phyloP scores from a whole-genome alignment of 768 basidiomycete species.

The Lentinus brumalis region DNA sequence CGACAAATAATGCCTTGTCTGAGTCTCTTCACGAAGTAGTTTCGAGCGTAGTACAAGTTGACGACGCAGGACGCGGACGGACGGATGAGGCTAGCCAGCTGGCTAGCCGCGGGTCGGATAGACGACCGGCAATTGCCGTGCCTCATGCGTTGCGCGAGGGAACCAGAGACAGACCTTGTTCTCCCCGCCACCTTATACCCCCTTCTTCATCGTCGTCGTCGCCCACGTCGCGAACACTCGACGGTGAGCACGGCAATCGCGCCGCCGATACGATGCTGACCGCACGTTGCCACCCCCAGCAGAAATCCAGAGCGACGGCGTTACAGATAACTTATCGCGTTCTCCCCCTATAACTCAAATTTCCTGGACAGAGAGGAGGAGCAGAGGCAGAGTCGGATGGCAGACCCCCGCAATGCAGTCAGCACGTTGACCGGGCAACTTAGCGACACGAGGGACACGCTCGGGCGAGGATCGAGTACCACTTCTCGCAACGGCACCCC shows the following conservation, averaged over 20 bases:
- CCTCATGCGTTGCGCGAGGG: conserved; percentile 18
- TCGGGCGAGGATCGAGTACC: conserved; percentile 17
- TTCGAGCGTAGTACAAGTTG: not conserved
- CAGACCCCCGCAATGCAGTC: conserved; percentile 19
- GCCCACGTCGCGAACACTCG: conserved; percentile 23
- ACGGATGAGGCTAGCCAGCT: not conserved
- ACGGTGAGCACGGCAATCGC: conserved; percentile 21
- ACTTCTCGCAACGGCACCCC: conserved; percentile 13
- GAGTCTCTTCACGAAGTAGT: not conserved
- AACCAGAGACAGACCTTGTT: conserved; percentile 24
- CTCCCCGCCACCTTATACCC: conserved; percentile 25
- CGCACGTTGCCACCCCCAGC: not conserved
- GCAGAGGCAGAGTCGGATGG: conserved; percentile 20
- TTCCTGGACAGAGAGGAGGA: conserved; percentile 9
- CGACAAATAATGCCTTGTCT: not conserved
- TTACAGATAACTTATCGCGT: conserved; percentile 22
- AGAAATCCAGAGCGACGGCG: conserved; percentile 15
- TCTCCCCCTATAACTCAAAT: conserved; percentile 7
- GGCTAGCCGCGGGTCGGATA: not conserved
- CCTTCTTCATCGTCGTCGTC: conserved; percentile 19
- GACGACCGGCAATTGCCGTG: conserved; percentile 23
- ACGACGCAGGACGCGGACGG: not conserved
- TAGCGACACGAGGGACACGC: conserved; percentile 14
- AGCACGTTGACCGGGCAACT: conserved; percentile 22
- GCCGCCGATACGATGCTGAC: too few relatives aligned